Evolutionary conservation across 75 land plant species (phyloP), one percentile per base, ranked within the genome.

Genomic region (Isoetes taiwanensis): DNA sequence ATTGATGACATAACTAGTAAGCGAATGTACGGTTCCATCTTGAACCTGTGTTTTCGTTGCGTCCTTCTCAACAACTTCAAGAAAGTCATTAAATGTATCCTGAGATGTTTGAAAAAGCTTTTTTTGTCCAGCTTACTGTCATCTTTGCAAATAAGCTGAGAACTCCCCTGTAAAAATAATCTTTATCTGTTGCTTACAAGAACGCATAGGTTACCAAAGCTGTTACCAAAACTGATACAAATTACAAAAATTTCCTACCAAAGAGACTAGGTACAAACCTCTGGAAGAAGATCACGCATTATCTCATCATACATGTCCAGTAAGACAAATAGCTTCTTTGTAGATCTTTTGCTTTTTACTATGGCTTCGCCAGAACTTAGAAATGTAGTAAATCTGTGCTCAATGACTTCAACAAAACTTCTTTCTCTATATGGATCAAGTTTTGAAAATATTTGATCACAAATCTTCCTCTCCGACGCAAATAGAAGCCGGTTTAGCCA

Each of bases 61-160:
- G 16, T 46, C 50, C 25, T 46, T 46, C 50, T 46, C 50, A 5
- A 46, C 50, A 8, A 23, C 50, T 6, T 46, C 50, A 16, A 46
- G 50, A 46, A 46, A 46, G 23, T 46, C 50, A 46, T 46, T 23
- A 46, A 46, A 46, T 5, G 50, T 46, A 46, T 46, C 50, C 16
- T 23, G 50, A 46, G 50, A 16, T 19, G 50, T 46, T 19, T 46
- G 50, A 19, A 23, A 16, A 6, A 46, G 50, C 19, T 46, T 46
- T 23, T 46, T 19, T 6, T 19, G 16, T 5, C 16, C 8, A 8
- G 25, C 50, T 19, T 19, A 16, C 16, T 19, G 25, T 46, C 21
- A 16, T 6, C 25, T 23, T 19, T 23, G 50, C 6, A 46, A 5
- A 16, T 19, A 46, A 8, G 50, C 6, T 19, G 50, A 46, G 5